Evolutionary conservation across 2,329 filamentous ascomycete species (phyloP).

Genomic region (Plenodomus tracheiphilus): DNA sequence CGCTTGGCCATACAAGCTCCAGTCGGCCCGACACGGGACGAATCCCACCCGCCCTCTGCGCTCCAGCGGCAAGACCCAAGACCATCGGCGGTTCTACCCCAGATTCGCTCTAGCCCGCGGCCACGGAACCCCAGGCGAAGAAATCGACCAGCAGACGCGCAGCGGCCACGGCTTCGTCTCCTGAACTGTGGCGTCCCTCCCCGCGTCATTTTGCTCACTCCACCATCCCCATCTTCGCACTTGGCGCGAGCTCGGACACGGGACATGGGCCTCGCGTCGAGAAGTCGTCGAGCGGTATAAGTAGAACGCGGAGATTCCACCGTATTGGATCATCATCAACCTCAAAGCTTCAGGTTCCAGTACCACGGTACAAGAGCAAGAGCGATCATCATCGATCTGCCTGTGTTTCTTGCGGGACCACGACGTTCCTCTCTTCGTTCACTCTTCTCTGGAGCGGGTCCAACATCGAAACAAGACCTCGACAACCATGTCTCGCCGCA

Average conservation of each 20-base stretch:
- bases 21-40: constrained; percentile 20
- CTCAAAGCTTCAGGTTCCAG: constrained; percentile 12
- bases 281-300: constrained; percentile 23
- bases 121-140: not conserved
- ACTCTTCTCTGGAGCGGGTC: not conserved
- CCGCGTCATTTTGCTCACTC: constrained; percentile 28
- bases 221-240: constrained; percentile 17
- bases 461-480: not conserved
- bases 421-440: not conserved
- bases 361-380: constrained; percentile 18
- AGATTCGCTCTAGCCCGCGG: constrained; percentile 14
- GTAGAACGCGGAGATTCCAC: constrained; percentile 18
- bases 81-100: constrained; percentile 21
- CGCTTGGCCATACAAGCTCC: not conserved
- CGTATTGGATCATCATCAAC: constrained; percentile 13
- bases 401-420: constrained; percentile 9
- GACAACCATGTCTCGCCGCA: constrained; percentile 35
- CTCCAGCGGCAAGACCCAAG: constrained; percentile 2
- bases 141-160: constrained; percentile 3
- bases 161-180: constrained; percentile 13
- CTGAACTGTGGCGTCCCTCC: constrained; percentile 20
- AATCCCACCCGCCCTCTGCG: constrained; percentile 4
- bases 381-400: constrained; percentile 3
- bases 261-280: constrained; percentile 13
- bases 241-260: constrained; percentile 18